phyloP scores from a whole-genome alignment of 1,139 yeast species.

The Kodamaea anthophila region DNA sequence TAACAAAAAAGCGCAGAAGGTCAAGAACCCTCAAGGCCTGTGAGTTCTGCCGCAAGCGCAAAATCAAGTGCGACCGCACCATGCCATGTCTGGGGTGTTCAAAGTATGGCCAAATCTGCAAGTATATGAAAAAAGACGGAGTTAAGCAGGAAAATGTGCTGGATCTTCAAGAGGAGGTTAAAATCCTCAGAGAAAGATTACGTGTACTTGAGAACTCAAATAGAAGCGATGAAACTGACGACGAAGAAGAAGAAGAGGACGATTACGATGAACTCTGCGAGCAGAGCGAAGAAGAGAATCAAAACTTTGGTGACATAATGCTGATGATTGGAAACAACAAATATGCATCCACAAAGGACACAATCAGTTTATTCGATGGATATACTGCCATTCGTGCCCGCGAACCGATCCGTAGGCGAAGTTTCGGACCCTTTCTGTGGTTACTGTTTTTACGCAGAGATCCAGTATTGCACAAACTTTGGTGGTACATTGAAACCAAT shows the following conservation, averaged over 20 bases:
- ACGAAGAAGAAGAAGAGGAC: conserved; percentile 2
- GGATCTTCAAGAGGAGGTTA: conserved; percentile 15
- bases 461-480: conserved; percentile 11
- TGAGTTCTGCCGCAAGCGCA: conserved; percentile 35
- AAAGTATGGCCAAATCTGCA: conserved; percentile 28
- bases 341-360: conserved; percentile 17
- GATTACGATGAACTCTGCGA: not conserved
- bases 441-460: conserved; percentile 25
- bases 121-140: conserved; percentile 8
- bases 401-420: conserved; percentile 18
- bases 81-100: conserved; percentile 38
- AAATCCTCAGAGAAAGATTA: conserved; percentile 14
- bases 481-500: conserved; percentile 15
- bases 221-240: no score
- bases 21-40: conserved; percentile 36
- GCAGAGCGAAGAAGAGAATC: conserved; percentile 1
- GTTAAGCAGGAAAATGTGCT: conserved; percentile 1
- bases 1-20: conserved; percentile 20
- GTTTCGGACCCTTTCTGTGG: conserved; percentile 36
- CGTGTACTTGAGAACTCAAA: conserved; percentile 9
- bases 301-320: not conserved
- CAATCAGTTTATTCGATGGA: conserved; percentile 28
- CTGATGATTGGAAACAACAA: conserved; percentile 11
- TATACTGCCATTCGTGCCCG: conserved; percentile 21
- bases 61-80: conserved; percentile 39